A percentile compares a stretch with the other conserved stretches of the same genome.
phyloP scores from a whole-genome alignment of 2,329 filamentous ascomycete genomes.

The Aspergillus terreus region DNA sequence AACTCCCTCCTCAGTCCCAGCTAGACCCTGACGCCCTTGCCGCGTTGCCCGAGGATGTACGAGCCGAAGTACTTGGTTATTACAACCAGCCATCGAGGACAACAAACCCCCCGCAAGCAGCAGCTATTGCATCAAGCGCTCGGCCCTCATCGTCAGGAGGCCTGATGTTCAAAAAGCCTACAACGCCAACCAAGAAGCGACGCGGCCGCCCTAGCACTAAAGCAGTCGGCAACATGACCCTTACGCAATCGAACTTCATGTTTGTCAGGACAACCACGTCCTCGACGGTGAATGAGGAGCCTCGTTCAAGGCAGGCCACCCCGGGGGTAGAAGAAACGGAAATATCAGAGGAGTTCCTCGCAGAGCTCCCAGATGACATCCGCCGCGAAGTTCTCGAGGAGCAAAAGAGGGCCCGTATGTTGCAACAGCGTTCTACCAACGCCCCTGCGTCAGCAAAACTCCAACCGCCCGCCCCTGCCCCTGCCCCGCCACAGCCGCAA shows the following conservation, averaged over 20 bases:
- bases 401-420: constrained; percentile 60
- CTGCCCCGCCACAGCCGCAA: constrained; percentile 16
- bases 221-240: constrained; percentile 53
- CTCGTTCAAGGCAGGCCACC: constrained; percentile 20
- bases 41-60: constrained; percentile 79
- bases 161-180: constrained; percentile 41
- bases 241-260: constrained; percentile 72
- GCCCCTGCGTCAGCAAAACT: constrained; percentile 33
- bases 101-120: constrained; percentile 27
- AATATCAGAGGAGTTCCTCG: constrained; percentile 70
- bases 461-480: constrained; percentile 12
- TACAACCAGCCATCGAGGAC: constrained; percentile 48
- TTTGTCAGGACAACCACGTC: constrained; percentile 22
- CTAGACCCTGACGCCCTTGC: constrained; percentile 81
- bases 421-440: constrained; percentile 55
- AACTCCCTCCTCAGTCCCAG: constrained; percentile 64
- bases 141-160: constrained; percentile 37
- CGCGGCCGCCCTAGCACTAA: constrained; percentile 51
- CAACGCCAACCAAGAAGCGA: constrained; percentile 66
- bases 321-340: constrained; percentile 25
- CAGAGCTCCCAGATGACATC: constrained; percentile 77
- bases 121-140: constrained; percentile 50
- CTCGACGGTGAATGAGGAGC: constrained; percentile 11
- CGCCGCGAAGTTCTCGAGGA: constrained; percentile 74
- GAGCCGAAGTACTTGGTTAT: constrained; percentile 73